phyloP scores from a whole-genome alignment of 1,139 yeast genomes.

The Yamadazyma epiphylla region DNA sequence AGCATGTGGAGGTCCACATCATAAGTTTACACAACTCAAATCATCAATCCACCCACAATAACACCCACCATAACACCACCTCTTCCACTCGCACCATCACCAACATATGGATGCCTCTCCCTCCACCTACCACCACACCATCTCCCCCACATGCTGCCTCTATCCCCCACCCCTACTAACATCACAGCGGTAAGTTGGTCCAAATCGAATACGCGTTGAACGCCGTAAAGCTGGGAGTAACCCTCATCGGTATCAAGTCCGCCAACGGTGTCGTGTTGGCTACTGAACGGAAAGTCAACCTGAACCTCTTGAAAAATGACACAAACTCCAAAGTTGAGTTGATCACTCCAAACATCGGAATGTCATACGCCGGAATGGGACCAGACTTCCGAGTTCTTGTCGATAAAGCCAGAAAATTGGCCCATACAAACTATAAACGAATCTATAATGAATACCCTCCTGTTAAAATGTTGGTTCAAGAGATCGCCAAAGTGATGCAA shows the following conservation, averaged over 20 bases:
- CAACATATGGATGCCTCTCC: no score
- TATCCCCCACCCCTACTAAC: constrained; percentile 11
- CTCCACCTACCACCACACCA: no score
- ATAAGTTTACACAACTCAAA: no score
- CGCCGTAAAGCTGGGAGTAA: constrained; percentile 97
- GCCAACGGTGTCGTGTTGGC: constrained; percentile 96
- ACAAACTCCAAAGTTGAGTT: constrained; percentile 75
- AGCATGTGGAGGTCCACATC: no score
- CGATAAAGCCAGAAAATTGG: constrained; percentile 88
- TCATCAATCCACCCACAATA: no score
- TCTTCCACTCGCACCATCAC: no score
- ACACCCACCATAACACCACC: no score
- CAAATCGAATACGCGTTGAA: constrained; percentile 97
- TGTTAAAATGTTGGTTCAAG: constrained; percentile 88
- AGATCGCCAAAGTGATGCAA: constrained; percentile 94
- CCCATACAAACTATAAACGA: constrained; percentile 90
- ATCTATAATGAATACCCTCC: constrained; percentile 97
- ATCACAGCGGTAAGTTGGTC: constrained; percentile 87
- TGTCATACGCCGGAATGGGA: constrained; percentile 98
- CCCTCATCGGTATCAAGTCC: constrained; percentile 93
- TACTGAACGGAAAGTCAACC: constrained; percentile 87
- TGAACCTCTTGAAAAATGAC: constrained; percentile 72
- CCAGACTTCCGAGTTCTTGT: constrained; percentile 96
- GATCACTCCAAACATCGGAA: constrained; percentile 93
- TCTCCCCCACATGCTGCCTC: not conserved